Conservation (phyloP, 1,284 basidiomycete genomes). For the Anthracocystis setariae region DNA sequence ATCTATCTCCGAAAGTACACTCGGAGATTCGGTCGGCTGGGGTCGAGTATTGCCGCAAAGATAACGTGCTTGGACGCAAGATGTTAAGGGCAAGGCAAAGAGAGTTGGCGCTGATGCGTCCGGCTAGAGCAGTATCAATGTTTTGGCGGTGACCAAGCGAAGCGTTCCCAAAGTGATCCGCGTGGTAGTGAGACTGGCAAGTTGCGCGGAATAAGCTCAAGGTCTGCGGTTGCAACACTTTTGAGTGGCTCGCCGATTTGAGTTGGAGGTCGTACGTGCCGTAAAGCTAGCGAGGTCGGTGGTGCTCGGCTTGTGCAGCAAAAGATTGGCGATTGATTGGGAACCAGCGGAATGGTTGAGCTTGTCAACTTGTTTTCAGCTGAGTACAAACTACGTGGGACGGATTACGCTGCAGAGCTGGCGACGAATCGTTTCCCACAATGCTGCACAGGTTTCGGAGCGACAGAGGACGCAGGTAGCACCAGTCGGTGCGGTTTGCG, state of each 20-base stretch:
- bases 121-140: neutral
- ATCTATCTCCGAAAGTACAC: constrained; percentile 24
- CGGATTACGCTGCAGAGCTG: constrained; percentile 8
- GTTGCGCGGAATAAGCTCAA: constrained; percentile 24
- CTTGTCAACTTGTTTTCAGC: too few species aligned
- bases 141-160: constrained; percentile 1
- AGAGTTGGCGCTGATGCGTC: neutral
- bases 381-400: neutral
- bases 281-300: constrained; percentile 20
- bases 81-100: neutral
- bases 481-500: neutral
- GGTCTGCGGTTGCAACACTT: constrained; percentile 11
- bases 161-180: too few species aligned
- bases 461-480: constrained; percentile 9
- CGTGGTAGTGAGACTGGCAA: constrained; percentile 10
- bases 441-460: constrained; percentile 22
- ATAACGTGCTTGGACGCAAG: constrained; percentile 2
- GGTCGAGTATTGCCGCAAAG: constrained; percentile 13
- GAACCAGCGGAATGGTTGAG: too few species aligned
- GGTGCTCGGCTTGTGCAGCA: constrained; percentile 1
- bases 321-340: too few species aligned
- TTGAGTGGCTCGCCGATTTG: constrained; percentile 1
- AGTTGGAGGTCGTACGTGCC: constrained; percentile 13
- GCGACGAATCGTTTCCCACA: constrained; percentile 24
- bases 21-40: constrained; percentile 1